A percentile compares a stretch with the other conserved stretches of the same genome.
Conservation (phyloP, 2,329 filamentous ascomycete species). For the Clarireedia hainanense region DNA sequence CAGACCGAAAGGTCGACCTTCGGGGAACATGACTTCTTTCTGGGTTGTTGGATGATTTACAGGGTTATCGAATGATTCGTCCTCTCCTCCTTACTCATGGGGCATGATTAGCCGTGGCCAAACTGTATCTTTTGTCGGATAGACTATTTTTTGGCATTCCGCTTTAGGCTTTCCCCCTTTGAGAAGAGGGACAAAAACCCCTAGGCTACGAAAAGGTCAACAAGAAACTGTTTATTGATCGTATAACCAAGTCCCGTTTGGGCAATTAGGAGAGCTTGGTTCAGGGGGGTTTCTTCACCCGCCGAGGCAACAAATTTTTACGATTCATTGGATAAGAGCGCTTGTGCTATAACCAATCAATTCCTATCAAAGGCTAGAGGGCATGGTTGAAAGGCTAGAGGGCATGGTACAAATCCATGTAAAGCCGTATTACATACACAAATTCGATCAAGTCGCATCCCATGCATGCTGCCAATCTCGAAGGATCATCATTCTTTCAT, state of each 20-base stretch:
- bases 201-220: neutral
- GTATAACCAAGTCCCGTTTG: neutral
- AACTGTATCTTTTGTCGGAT: neutral
- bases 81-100: neutral
- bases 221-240: neutral
- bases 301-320: conserved; percentile 14
- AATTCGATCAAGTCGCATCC: neutral
- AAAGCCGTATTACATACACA: neutral
- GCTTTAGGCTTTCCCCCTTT: neutral
- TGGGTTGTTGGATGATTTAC: neutral
- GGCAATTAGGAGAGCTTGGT: neutral
- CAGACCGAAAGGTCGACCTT: no score
- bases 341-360: conserved; percentile 15
- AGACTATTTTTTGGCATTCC: neutral
- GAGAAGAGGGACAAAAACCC: neutral
- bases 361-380: neutral
- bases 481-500: neutral
- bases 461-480: neutral
- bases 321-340: conserved; percentile 20
- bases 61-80: neutral
- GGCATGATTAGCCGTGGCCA: neutral
- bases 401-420: neutral
- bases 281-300: conserved; percentile 9
- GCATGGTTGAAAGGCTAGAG: neutral
- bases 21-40: neutral